phyloP scores from a whole-genome alignment of 2,329 filamentous ascomycete species.

The Colletotrichum zoysiae region DNA sequence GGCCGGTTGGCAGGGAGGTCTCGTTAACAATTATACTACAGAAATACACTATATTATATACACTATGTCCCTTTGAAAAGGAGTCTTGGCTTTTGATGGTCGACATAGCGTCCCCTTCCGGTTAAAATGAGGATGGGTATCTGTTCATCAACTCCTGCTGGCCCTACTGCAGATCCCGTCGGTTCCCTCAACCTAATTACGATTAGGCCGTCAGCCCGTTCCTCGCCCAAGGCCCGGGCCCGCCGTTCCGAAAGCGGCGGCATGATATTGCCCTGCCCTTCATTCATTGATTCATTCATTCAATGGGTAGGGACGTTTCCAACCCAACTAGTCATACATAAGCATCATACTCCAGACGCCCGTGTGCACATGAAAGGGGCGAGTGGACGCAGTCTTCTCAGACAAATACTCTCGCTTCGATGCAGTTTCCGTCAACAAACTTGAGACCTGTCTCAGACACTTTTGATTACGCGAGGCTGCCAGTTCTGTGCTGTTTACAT shows the following conservation, averaged over 20 bases:
- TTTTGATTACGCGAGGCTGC: slow-evolving; percentile 27
- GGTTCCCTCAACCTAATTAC: slow-evolving; percentile 15
- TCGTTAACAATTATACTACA: no score
- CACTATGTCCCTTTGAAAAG: no score
- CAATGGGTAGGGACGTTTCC: slow-evolving; percentile 14
- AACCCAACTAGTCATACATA: slow-evolving; percentile 5
- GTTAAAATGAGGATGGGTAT: slow-evolving; percentile 21
- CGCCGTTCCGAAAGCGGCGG: slow-evolving; percentile 14
- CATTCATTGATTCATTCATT: slow-evolving; percentile 22
- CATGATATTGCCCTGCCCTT: neutral
- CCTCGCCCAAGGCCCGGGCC: slow-evolving; percentile 22
- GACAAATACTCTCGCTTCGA: slow-evolving; percentile 11
- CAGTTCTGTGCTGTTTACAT: slow-evolving; percentile 21
- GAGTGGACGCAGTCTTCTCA: slow-evolving; percentile 11
- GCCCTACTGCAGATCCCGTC: slow-evolving; percentile 29
- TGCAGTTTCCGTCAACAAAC: slow-evolving; percentile 17
- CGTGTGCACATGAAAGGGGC: neutral
- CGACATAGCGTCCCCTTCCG: slow-evolving; percentile 1
- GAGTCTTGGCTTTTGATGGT: slow-evolving; percentile 12
- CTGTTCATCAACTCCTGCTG: slow-evolving; percentile 4
- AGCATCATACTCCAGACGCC: neutral
- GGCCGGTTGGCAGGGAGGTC: no score
- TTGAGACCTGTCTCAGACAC: slow-evolving; percentile 34
- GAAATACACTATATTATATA: no score
- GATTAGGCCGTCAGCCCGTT: neutral